Evolutionary conservation across 768 basidiomycete species (phyloP), one percentile per base, ranked within the genome.

Genomic region (Boletus vermiculosoides): DNA sequence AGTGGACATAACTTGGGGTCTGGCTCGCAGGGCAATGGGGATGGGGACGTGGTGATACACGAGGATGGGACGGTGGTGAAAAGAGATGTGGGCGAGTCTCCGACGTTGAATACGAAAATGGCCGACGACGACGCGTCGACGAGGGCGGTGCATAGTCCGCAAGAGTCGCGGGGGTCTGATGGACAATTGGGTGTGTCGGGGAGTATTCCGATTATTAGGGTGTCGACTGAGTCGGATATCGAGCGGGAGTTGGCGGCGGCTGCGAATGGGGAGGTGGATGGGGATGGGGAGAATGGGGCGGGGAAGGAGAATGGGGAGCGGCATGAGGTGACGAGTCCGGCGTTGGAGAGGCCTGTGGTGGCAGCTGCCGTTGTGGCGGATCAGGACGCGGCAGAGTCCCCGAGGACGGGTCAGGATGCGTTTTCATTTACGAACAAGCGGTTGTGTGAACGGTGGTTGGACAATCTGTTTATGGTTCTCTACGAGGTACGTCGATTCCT

Each of bases 401-500:
- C 76, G 39, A 45, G 67, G 11, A 55, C 73, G 23, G 57, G 70
- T 3, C 77, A 82, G 40, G 89, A 91, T 55, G 76, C 87, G 3
- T 93, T 92, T 71, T 92, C 94, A 23, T 97, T 99, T 74, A 94
- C 86, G 68, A 98, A 93, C 74, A 99, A 98, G 78, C 81, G 97
- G 46, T 76, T 99, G 37, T 99, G 97, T 67, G 97, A 98, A 70
- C 80, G 96, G 49, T 98, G 97, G 97, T 78, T 99, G 46, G 95
- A 98, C 69, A 98, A 98, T 63, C 71, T 98, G 58, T 99, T 96
- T 77, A 98, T 97, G 94, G 94, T 98, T 4, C 77, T 99, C 5
- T 98, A 98, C 68, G 95, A 98, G 83, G 94, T 91, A 49, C 37
- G 80, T 71, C 5, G 66, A 5, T 25, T 20, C 37, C n/a, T 16